These are phyloP conservation scores for Viola odorata DNA, from an alignment of 345 rosid genomes.

Conservation along the genomic window DNA sequence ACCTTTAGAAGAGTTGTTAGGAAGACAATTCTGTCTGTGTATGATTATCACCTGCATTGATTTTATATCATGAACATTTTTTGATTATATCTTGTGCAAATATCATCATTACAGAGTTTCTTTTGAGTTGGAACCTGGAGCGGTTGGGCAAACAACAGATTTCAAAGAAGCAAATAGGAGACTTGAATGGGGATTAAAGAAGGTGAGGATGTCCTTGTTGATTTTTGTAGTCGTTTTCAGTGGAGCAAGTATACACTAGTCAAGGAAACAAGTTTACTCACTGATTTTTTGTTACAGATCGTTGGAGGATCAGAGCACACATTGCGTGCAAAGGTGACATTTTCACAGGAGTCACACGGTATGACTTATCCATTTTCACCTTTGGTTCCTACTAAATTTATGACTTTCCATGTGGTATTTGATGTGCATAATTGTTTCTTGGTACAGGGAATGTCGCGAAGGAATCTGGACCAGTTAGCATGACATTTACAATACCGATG, in stretches of 20 bases:
- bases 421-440: conserved; percentile 7
- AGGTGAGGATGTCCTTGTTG: conserved; percentile 38
- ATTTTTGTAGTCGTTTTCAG: background rate
- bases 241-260: conserved; percentile 8
- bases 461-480: conserved; percentile 96
- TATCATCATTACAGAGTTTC: conserved; percentile 47
- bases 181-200: conserved; percentile 90
- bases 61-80: background rate
- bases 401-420: conserved; percentile 4
- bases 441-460: conserved; percentile 78
- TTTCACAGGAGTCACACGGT: conserved; percentile 91
- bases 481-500: conserved; percentile 97
- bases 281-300: conserved; percentile 39
- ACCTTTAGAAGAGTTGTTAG: too few species aligned
- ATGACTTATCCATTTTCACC: conserved; percentile 7
- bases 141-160: conserved; percentile 81
- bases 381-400: background rate
- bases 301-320: conserved; percentile 92
- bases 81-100: background rate
- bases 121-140: conserved; percentile 83
- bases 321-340: conserved; percentile 87
- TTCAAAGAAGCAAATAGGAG: conserved; percentile 79
- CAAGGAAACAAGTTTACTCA: conserved; percentile 9
- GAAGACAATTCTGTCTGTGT: background rate
- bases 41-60: background rate